These are phyloP conservation scores for Citrus glauca DNA, from an alignment of 345 rosid genomes.

Conservation along the genomic window DNA sequence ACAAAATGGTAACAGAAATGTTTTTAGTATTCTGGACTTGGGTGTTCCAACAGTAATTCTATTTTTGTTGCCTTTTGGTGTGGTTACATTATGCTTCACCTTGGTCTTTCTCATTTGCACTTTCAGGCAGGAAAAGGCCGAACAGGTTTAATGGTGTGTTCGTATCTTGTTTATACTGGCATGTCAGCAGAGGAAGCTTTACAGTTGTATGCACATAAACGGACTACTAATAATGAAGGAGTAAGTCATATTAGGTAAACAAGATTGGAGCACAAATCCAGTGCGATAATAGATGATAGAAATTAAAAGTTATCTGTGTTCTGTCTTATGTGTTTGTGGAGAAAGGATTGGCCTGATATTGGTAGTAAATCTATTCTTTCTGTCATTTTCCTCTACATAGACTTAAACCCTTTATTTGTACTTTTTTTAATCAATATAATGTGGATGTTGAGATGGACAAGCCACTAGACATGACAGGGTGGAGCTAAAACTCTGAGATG, in stretches of 20 bases:
- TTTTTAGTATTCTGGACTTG: not conserved
- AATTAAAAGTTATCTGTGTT: not conserved
- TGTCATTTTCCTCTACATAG: not conserved
- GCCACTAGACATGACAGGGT: not conserved
- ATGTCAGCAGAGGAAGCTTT: conserved; percentile 86
- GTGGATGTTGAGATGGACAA: not conserved
- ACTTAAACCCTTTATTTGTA: not conserved
- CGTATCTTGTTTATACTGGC: conserved; percentile 79
- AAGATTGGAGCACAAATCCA: not conserved
- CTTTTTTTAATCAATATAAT: not conserved
- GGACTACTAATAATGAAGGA: conserved; percentile 95
- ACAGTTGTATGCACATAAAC: conserved; percentile 72
- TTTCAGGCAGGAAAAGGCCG: conserved; percentile 95
- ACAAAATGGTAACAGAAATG: not conserved
- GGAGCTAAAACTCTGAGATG: not conserved
- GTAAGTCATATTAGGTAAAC: conserved; percentile 40
- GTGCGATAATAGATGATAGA: not conserved
- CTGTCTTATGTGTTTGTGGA: not conserved
- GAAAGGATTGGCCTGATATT: not conserved
- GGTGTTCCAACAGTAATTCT: not conserved
- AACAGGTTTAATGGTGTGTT: conserved; percentile 87
- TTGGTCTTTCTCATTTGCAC: conserved; percentile 1
- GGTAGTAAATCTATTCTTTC: not conserved
- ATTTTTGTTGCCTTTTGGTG: not conserved
- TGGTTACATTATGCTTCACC: not conserved